phyloP scores from a whole-genome alignment of 345 rosid genomes.

The Acer saccharum region DNA sequence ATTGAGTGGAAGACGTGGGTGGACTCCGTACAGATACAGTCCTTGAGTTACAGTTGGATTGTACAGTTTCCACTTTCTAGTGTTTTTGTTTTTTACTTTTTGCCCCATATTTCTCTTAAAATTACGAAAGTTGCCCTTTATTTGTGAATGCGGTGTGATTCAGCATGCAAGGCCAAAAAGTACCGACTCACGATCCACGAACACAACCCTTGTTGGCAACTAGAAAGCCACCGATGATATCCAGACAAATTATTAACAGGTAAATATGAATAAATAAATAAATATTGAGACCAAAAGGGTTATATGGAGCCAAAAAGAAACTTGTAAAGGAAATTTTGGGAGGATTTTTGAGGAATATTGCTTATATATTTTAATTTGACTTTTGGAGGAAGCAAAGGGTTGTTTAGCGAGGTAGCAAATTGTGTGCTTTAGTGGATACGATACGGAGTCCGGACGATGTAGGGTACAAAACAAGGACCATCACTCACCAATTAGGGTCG shows the following conservation, averaged over 20 bases:
- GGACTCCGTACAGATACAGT: conserved; percentile 23
- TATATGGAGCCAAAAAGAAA: background rate
- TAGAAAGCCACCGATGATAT: background rate
- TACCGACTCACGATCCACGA: too few relatives aligned
- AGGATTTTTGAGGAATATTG: background rate
- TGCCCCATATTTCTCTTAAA: background rate
- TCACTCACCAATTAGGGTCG: background rate
- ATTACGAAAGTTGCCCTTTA: background rate
- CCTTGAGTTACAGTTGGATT: background rate
- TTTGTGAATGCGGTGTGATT: background rate
- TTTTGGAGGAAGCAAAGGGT: conserved; percentile 27
- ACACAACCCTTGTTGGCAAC: background rate
- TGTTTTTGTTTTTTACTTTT: background rate
- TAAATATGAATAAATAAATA: background rate
- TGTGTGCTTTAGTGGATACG: background rate
- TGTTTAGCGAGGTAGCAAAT: background rate
- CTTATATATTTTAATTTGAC: conserved; percentile 7
- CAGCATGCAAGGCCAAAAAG: too few relatives aligned
- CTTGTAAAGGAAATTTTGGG: background rate
- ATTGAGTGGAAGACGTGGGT: background rate
- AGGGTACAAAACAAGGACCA: conserved; percentile 21
- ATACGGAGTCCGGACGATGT: conserved; percentile 29
- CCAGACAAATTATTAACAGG: background rate
- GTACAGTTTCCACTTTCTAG: background rate
- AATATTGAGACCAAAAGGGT: too few relatives aligned